Evolutionary conservation across 331 rosid genomes (phyloP).

Genomic region (Phaseolus coccineus): DNA sequence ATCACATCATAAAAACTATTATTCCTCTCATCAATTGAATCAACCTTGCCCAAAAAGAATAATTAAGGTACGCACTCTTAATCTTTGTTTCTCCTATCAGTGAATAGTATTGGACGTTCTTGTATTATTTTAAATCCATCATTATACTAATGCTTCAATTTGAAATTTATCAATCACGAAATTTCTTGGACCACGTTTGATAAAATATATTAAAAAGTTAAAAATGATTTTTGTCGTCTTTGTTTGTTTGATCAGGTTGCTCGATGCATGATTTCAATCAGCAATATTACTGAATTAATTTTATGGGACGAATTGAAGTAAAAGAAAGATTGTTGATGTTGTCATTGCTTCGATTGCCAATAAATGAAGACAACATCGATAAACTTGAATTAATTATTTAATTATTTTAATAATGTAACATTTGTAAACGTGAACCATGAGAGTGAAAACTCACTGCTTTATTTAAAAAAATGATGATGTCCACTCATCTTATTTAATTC

Average conservation of each 20-base stretch:
- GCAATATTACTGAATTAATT: neutral
- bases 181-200: neutral
- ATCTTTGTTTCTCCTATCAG: neutral
- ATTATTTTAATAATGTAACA: neutral
- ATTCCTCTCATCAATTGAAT: too few species aligned
- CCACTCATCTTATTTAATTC: slow-evolving; percentile 23
- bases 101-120: neutral
- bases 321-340: neutral
- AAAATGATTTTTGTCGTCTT: neutral
- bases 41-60: too few species aligned
- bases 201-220: slow-evolving; percentile 2
- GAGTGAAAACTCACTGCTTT: slow-evolving; percentile 17
- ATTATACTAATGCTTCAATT: neutral
- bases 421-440: neutral
- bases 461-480: slow-evolving; percentile 13
- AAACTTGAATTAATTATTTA: neutral
- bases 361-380: neutral
- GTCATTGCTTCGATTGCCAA: neutral
- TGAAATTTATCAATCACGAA: neutral
- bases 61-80: neutral
- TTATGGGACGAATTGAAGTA: neutral
- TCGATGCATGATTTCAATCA: neutral
- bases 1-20: too few species aligned
- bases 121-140: neutral
- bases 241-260: neutral